Conservation (phyloP, 1,139 yeast species). For the Taphrina betulina region DNA sequence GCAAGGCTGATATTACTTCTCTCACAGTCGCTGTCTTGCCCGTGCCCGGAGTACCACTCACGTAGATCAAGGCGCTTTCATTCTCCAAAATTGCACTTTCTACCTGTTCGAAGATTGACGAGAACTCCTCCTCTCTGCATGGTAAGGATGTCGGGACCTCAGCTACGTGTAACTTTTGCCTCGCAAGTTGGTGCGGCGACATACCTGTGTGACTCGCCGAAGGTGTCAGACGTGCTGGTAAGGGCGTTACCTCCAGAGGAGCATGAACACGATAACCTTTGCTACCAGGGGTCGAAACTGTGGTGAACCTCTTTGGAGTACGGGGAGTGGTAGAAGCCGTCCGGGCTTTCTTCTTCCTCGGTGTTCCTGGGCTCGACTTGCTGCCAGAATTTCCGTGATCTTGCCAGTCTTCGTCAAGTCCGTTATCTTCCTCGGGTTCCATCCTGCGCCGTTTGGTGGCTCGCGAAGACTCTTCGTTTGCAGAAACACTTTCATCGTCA, state of each 20-base stretch:
- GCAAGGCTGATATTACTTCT: conserved; percentile 73
- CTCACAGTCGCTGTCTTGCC: conserved; percentile 94
- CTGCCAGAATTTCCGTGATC: no score
- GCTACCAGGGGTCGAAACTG: conserved; percentile 22
- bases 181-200: conserved; percentile 53
- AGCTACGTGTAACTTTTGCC: conserved; percentile 63
- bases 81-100: conserved; percentile 71
- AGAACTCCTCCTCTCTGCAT: conserved; percentile 83
- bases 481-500: neutral
- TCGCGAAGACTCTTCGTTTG: neutral
- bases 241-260: conserved; percentile 37
- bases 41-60: conserved; percentile 97
- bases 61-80: conserved; percentile 80
- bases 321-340: neutral
- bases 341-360: conserved; percentile 1
- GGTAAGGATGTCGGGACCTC: conserved; percentile 67
- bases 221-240: conserved; percentile 37
- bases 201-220: conserved; percentile 23
- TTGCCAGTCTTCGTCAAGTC: neutral
- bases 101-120: conserved; percentile 66
- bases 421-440: neutral
- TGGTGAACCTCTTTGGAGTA: conserved; percentile 1
- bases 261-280: conserved; percentile 16
- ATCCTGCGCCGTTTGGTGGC: neutral
- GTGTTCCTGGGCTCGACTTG: conserved; percentile 12